Base-by-base conservation (phyloP, 1,139 yeast species). In the Pichia norvegensis region DNA sequence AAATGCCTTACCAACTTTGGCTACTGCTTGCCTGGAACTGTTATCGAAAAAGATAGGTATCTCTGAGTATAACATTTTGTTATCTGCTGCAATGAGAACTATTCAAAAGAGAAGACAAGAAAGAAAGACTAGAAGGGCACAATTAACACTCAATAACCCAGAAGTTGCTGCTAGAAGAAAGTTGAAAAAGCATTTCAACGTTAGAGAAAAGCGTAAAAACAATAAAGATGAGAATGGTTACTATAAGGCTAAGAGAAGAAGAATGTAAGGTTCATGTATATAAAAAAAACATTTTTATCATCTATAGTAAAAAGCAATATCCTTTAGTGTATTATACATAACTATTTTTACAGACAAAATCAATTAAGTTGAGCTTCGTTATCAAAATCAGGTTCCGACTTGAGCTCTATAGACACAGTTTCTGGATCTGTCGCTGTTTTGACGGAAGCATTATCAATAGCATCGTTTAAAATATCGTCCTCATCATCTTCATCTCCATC, bases 141-240 rank as follows among this genome's bases (percentile, higher is more conserved):
- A 85, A 52, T 67, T 86, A 62, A 86, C 90, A 1, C 73, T 90
- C 4, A 74, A 74, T 14, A 85, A 85, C 5, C 98, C 98, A 0
- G 95, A 84, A 20, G 66, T 76, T 38, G 81, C 86, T 22, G 95
- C 96, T 4, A 76, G 74, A 57, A 77, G 85, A 63, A 86, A 85
- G 66, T 62, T 85, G 56, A 81, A 73, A 65, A 85, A 85, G 63
- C 95, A 88, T 66, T 77, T 73, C 43, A 75, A 82, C 56, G 75
- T 77, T 38, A 77, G 94, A 62, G 92, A 84, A 54, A 85, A 82
- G 71, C 74, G 95, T 61, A 83, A 76, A 60, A 79, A 74, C 45
- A 79, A 74, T 45, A 83, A 78, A 62, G 95, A 85, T 60, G 90
- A 77, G 36, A 83, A 78, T 60, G 95, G 95, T 0, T 80, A 70